Evolutionary conservation across 2,329 filamentous ascomycete genomes (phyloP), one percentile per base, ranked within the genome.

Genomic region (Talaromyces sp.): DNA sequence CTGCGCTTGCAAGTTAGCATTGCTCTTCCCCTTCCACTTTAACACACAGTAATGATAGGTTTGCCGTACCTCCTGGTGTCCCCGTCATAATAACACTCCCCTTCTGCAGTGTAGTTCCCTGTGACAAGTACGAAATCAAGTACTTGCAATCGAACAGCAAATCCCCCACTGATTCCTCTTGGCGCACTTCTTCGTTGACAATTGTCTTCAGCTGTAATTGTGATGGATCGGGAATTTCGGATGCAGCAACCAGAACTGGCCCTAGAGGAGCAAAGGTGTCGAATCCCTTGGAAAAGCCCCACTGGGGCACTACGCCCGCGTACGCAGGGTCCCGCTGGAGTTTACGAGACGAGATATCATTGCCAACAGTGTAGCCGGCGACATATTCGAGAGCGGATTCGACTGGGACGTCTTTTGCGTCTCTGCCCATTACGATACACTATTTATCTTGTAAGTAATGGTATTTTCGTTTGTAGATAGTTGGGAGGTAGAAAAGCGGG

Each of bases 271-370:
- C 81, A 64, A 77, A 85, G 0, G 77, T 82, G 64, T 86, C 83
- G 59, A 86, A 86, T 0, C 82, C 81, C 65, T 86, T 85, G 17
- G 76, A 79, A 64, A 85, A 86, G 0, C 80, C 78, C 80, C 81
- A 85, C 67, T 86, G 84, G 0, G 82, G 83, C 0, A 85, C 80
- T 0, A 72, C 75, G 0, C 83, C 82, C 0, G 83, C 82, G 2
- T 78, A 72, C 0, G 69, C 70, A 0, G 81, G 78, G 22, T 84
- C 79, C 3, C 80, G 72, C 64, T 86, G 84, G 36, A 80, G 72
- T 63, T 83, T 82, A 0, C 84, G 78, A 0, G 78, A 77, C 0
- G 80, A 82, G 0, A 87, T 74, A 64, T 86, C 84, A 64, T 87
- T 86, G 32, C 82, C 82, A 32, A 71, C 73, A 0, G 81, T 80